Base-by-base conservation (phyloP, 1,284 basidiomycete genomes). In the Gymnopus androsaceus region DNA sequence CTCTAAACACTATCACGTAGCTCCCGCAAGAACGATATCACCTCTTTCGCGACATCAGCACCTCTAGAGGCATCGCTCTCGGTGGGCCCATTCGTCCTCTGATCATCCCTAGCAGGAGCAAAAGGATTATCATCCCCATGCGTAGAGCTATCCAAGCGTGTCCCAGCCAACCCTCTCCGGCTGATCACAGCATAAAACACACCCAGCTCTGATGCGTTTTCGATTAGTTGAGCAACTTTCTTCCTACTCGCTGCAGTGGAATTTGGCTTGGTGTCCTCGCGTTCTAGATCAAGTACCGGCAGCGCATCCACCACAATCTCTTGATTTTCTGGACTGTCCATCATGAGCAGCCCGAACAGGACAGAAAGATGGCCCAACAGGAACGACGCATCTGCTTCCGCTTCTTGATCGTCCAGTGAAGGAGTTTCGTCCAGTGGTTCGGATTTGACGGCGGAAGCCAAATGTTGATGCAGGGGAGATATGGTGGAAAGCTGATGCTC, bases 331-430 rank as follows among this genome's bases (percentile, higher is more conserved):
- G 65, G 53, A 37, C 71, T 75, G 36, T 73, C 72, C 41, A 75
- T 75, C 70, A 88, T 82, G 47, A 90, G 76, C n/a, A 91, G 70
- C 3, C 87, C 88, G 48, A 91, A 78, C 5, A 91, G 76, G 3
- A 91, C 80, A 0, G 88, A 82, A 14, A 88, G 78, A 64, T 90
- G 88, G 0, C 85, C 85, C 19, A 80, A 79, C 17, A 88, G 74
- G 63, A 87, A 54, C 12, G 69, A 72, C 23, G 66, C 68, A 50
- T 74, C 75, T n/a, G 70, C 68, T 57, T 72, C 66, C 25, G 63
- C 56, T 33, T 70, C 51, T 68, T 66, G 36, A 72, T 71, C 47
- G 53, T 50, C 23, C 54, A 30, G 54, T 54, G 61, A 42, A 57
- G 23, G 53, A 8, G 54, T 59, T 14, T 51, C 27, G 3, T 53